A percentile compares a stretch with the other conserved stretches of the same genome.
Evolutionary conservation across 2,329 filamentous ascomycete genomes (phyloP).

Genomic region (Chalaropsis thielavioides): DNA sequence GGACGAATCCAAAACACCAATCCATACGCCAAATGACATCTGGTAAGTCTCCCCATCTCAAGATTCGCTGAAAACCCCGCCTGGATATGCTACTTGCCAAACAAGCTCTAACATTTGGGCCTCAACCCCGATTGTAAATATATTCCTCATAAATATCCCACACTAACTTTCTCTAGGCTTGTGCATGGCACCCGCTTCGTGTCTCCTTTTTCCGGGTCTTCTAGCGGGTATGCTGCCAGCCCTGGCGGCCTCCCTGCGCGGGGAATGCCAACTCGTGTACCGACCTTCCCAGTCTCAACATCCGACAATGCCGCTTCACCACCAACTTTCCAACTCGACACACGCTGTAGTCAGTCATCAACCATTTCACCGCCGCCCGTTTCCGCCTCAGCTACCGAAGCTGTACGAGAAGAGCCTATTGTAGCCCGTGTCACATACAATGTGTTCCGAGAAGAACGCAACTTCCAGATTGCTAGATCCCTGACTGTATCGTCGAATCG

Average conservation of each 20-base stretch:
- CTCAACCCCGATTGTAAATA: neutral
- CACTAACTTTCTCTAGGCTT: constrained; percentile 34
- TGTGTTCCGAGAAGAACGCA: constrained; percentile 67
- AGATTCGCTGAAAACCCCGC: neutral
- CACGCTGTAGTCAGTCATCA: constrained; percentile 27
- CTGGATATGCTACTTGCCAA: neutral
- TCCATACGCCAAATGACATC: constrained; percentile 68
- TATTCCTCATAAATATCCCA: neutral
- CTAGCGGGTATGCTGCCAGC: constrained; percentile 27
- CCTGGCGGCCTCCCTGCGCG: constrained; percentile 31
- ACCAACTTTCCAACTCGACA: constrained; percentile 26
- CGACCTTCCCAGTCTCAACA: constrained; percentile 11
- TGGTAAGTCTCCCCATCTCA: constrained; percentile 44
- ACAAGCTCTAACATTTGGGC: too few species aligned
- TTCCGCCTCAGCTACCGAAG: constrained; percentile 23
- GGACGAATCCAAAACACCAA: constrained; percentile 48
- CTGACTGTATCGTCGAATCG: constrained; percentile 59
- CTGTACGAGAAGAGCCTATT: constrained; percentile 45
- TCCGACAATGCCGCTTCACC: constrained; percentile 21
- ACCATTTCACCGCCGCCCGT: constrained; percentile 24
- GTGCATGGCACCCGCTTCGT: constrained; percentile 46
- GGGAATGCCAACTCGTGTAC: constrained; percentile 26
- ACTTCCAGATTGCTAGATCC: constrained; percentile 68
- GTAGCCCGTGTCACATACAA: constrained; percentile 74
- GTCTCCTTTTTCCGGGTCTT: constrained; percentile 32